phyloP scores from a whole-genome alignment of 2,329 filamentous ascomycete species.

The Penicillium sp. region DNA sequence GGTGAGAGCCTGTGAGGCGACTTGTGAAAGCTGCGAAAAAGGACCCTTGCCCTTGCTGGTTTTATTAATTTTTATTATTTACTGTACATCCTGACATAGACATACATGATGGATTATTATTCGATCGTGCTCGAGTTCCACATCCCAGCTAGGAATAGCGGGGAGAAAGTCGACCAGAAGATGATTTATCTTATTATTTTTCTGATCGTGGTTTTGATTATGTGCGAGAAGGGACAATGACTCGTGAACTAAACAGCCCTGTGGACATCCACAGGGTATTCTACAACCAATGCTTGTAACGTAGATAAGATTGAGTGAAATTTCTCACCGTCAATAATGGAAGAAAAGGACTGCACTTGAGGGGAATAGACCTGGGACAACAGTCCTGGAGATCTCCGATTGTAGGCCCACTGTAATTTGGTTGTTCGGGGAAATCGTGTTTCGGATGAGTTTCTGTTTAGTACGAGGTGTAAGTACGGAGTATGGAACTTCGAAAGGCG shows the following conservation, averaged over 20 bases:
- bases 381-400: slow-evolving; percentile 5
- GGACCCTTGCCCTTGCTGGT: neutral
- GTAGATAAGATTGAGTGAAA: too few relatives aligned
- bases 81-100: neutral
- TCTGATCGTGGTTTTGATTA: neutral
- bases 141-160: neutral
- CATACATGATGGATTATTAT: neutral
- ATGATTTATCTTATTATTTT: neutral
- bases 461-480: neutral
- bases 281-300: neutral
- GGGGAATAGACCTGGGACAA: neutral
- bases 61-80: neutral
- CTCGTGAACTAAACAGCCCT: neutral
- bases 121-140: neutral
- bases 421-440: neutral
- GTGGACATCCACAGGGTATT: neutral
- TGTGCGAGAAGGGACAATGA: neutral
- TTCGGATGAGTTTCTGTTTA: neutral
- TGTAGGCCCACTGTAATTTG: slow-evolving; percentile 17
- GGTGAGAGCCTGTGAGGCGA: slow-evolving; percentile 2
- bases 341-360: neutral
- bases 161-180: neutral
- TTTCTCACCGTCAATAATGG: neutral
- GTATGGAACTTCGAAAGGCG: neutral
- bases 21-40: neutral